A percentile compares a stretch with the other conserved stretches of the same genome.
phyloP scores from a whole-genome alignment of 2,329 filamentous ascomycete genomes.

The Penicillium olsonii region DNA sequence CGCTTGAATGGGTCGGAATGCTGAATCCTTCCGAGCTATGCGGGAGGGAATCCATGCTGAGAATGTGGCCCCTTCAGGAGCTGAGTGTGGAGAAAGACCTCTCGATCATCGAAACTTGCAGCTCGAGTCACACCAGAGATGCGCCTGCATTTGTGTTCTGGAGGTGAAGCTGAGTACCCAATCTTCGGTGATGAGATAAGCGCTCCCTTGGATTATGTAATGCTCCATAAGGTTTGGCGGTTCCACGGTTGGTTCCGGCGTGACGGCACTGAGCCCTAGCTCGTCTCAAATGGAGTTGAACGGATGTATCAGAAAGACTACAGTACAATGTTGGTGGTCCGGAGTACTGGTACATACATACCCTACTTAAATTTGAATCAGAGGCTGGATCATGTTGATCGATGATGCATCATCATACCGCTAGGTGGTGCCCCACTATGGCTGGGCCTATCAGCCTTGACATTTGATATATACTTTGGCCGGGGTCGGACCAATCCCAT shows the following conservation, averaged over 20 bases:
- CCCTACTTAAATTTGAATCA: not conserved
- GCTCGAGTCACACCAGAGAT: slow-evolving; percentile 8
- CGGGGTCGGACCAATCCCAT: not conserved
- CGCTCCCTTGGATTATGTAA: slow-evolving; percentile 2
- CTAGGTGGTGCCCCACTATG: not conserved
- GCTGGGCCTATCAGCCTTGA: not conserved
- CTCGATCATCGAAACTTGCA: slow-evolving; percentile 7
- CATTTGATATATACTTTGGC: not conserved
- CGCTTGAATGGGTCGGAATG: slow-evolving; percentile 35
- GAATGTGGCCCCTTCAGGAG: slow-evolving; percentile 34
- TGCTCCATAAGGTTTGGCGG: not conserved
- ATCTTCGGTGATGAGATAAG: slow-evolving; percentile 6
- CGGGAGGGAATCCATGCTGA: slow-evolving; percentile 30
- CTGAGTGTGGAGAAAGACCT: slow-evolving; percentile 14
- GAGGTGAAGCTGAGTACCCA: slow-evolving; percentile 9
- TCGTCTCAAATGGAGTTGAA: not conserved
- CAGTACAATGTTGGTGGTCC: too few species aligned
- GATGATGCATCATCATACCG: not conserved
- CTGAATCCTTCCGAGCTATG: slow-evolving; percentile 29
- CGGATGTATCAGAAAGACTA: too few species aligned
- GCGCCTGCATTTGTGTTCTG: slow-evolving; percentile 1
- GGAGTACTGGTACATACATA: too few species aligned
- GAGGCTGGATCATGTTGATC: not conserved
- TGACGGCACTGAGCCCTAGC: not conserved
- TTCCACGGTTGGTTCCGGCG: not conserved